A percentile compares a stretch with the other conserved stretches of the same genome.
phyloP scores from a whole-genome alignment of 768 basidiomycete species.

The Russula earlei region DNA sequence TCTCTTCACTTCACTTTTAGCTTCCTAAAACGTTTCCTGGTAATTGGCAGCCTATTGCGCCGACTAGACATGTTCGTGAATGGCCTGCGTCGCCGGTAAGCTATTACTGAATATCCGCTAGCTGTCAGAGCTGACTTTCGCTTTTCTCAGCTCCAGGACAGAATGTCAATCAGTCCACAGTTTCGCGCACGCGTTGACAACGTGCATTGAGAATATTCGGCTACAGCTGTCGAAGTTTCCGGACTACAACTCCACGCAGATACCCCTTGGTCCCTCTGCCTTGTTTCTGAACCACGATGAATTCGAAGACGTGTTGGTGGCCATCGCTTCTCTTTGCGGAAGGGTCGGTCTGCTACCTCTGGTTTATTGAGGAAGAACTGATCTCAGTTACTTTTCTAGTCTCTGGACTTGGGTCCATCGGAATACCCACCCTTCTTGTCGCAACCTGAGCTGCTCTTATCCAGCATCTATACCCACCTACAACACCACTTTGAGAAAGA shows the following conservation, averaged over 20 bases:
- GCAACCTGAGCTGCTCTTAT: slow-evolving; percentile 42
- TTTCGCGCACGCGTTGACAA: slow-evolving; percentile 25
- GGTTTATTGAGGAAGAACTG: neutral
- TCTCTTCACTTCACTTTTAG: slow-evolving; percentile 28
- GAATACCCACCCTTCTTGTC: slow-evolving; percentile 18
- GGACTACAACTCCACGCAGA: neutral
- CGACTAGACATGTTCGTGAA: slow-evolving; percentile 50
- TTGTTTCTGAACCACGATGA: slow-evolving; percentile 24
- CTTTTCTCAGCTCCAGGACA: neutral
- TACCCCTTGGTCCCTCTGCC: slow-evolving; percentile 14
- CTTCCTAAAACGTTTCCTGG: slow-evolving; percentile 50
- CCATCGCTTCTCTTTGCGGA: slow-evolving; percentile 49
- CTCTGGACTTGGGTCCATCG: slow-evolving; percentile 9
- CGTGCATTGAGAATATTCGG: slow-evolving; percentile 23
- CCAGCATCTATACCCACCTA: slow-evolving; percentile 51
- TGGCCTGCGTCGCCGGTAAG: slow-evolving; percentile 42
- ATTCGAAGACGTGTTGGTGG: slow-evolving; percentile 23
- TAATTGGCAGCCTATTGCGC: slow-evolving; percentile 57
- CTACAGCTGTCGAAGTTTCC: slow-evolving; percentile 13
- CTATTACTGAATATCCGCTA: neutral
- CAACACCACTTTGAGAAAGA: slow-evolving; percentile 43
- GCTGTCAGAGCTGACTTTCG: neutral
- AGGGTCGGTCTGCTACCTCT: slow-evolving; percentile 36
- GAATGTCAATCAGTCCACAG: slow-evolving; percentile 23
- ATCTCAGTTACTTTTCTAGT: slow-evolving; percentile 6